Evolutionary conservation across 352 stramenopile genomes (phyloP).

Genomic region (Saprolegnia parasitica): DNA sequence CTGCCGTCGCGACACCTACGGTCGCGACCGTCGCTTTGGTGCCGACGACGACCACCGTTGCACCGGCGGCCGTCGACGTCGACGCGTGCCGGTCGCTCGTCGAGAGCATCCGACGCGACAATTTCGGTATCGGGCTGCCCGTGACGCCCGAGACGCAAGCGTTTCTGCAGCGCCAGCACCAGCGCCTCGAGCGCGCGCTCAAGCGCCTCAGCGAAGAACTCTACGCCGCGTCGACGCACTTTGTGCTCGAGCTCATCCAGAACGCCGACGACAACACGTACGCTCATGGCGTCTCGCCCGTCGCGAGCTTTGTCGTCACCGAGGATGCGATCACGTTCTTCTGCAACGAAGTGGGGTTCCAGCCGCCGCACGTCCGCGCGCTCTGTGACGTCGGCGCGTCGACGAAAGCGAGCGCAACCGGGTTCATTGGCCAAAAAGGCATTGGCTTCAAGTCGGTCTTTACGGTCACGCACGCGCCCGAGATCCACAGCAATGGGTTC

Average conservation of each 20-base stretch:
- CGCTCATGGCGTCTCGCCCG: conserved; percentile 36
- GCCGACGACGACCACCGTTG: not conserved
- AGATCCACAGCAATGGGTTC: conserved; percentile 87
- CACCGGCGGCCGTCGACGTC: not conserved
- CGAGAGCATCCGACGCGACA: conserved; percentile 51
- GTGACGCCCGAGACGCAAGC: conserved; percentile 51
- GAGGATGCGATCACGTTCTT: conserved; percentile 60
- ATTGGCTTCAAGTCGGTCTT: conserved; percentile 92
- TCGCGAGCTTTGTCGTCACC: conserved; percentile 59
- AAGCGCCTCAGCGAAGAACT: conserved; percentile 82
- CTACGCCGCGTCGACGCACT: conserved; percentile 85
- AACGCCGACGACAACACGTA: conserved; percentile 87
- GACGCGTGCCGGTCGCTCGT: conserved; percentile 50
- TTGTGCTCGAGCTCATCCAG: conserved; percentile 83
- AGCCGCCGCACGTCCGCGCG: conserved; percentile 62
- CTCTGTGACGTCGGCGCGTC: conserved; percentile 86
- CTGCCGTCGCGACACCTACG: not conserved
- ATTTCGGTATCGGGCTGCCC: conserved; percentile 74
- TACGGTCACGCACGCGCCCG: conserved; percentile 71
- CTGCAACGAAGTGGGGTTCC: conserved; percentile 84
- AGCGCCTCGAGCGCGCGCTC: conserved; percentile 74
- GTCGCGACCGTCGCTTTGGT: not conserved
- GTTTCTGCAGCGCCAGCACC: conserved; percentile 67
- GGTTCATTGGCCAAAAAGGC: conserved; percentile 86
- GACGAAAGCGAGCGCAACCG: conserved; percentile 48